Evolutionary conservation across 1,284 basidiomycete species (phyloP).

Genomic region (Cystobasidiaceae sp.): DNA sequence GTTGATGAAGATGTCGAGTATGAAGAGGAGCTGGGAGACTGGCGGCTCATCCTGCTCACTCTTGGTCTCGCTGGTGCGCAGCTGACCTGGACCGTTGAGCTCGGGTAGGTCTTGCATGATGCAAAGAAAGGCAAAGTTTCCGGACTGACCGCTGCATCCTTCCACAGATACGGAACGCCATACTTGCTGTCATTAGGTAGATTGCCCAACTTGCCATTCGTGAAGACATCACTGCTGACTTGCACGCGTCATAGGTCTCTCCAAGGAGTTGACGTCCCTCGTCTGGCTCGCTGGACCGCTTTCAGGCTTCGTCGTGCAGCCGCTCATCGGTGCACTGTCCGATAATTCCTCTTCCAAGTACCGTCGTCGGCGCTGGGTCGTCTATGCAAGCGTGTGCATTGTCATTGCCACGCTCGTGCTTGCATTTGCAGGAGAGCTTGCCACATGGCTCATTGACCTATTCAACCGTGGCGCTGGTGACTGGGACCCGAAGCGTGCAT

Average conservation of each 20-base stretch:
- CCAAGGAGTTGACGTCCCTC: constrained; percentile 80
- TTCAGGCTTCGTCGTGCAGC: constrained; percentile 87
- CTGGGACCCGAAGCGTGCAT: constrained; percentile 72
- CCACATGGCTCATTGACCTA: constrained; percentile 69
- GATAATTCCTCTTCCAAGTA: constrained; percentile 85
- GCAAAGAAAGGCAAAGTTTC: too few species aligned
- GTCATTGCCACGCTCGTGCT: constrained; percentile 70
- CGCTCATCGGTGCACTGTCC: constrained; percentile 89
- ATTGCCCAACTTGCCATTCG: neutral
- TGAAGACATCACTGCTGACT: neutral
- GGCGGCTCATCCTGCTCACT: constrained; percentile 51
- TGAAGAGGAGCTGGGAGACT: constrained; percentile 19
- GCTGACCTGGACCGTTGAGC: constrained; percentile 84
- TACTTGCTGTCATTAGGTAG: constrained; percentile 68
- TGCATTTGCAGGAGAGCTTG: constrained; percentile 75
- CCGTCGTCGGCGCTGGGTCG: constrained; percentile 82
- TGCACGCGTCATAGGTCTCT: constrained; percentile 56
- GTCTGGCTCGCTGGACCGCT: constrained; percentile 96
- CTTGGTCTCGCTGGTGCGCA: constrained; percentile 69
- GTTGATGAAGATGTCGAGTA: constrained; percentile 4
- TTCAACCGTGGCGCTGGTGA: constrained; percentile 61
- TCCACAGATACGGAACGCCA: constrained; percentile 53
- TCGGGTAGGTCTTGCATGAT: constrained; percentile 61
- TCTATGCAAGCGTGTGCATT: constrained; percentile 67
- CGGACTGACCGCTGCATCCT: neutral